Conservation (phyloP, 768 basidiomycete species). For the Pulveroboletus ravenelii region DNA sequence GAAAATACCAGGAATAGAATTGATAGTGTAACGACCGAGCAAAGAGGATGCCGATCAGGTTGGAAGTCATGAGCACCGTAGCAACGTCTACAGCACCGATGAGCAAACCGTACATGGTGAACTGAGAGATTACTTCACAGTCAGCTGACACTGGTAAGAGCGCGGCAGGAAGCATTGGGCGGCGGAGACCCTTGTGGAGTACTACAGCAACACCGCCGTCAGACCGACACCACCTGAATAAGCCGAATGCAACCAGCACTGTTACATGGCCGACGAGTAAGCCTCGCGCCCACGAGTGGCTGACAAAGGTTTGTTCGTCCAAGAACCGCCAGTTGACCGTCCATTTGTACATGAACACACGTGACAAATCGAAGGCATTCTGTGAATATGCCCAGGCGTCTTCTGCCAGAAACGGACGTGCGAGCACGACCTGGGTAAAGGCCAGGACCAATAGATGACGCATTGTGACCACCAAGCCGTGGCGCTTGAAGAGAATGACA, state of each 20-base stretch:
- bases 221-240: conserved; percentile 67
- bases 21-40: conserved; percentile 97
- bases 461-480: conserved; percentile 51
- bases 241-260: conserved; percentile 59
- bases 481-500: conserved; percentile 73
- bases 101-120: conserved; percentile 8
- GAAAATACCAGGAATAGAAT: conserved; percentile 97
- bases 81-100: conserved; percentile 55
- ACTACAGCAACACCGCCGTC: conserved; percentile 65
- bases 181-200: conserved; percentile 48
- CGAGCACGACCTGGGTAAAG: conserved; percentile 53
- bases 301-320: conserved; percentile 70
- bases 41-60: conserved; percentile 86
- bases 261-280: conserved; percentile 66
- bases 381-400: conserved; percentile 61
- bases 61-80: conserved; percentile 84
- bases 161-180: conserved; percentile 48
- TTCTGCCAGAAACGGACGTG: conserved; percentile 62
- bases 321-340: conserved; percentile 97
- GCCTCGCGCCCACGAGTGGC: conserved; percentile 50
- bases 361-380: conserved; percentile 80
- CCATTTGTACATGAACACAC: conserved; percentile 92
- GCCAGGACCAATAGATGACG: conserved; percentile 42
- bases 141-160: conserved; percentile 48
- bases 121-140: conserved; percentile 43